Evolutionary conservation across 1,139 yeast species (phyloP).

Genomic region (Scheffersomyces stambukii): DNA sequence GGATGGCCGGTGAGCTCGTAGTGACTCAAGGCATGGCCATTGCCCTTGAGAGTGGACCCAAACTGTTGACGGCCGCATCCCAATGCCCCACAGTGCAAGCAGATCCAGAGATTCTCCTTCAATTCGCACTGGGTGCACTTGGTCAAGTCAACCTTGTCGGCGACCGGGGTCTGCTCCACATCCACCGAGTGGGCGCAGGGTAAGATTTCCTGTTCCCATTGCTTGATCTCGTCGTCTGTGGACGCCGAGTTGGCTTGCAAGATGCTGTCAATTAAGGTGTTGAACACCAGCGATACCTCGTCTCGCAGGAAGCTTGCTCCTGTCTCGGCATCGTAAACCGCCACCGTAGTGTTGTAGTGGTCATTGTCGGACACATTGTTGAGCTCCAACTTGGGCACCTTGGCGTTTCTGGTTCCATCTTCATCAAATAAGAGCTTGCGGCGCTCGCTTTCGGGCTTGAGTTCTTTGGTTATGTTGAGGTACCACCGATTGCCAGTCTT

Average conservation of each 20-base stretch:
- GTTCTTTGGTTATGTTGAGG: conserved; percentile 50
- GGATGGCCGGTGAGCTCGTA: conserved; percentile 56
- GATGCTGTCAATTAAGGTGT: conserved; percentile 43
- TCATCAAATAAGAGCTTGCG: conserved; percentile 14
- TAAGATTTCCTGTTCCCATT: conserved; percentile 87
- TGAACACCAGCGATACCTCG: conserved; percentile 19
- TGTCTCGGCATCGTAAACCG: conserved; percentile 39
- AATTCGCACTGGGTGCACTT: conserved; percentile 62
- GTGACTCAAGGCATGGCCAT: conserved; percentile 84
- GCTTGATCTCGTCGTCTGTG: conserved; percentile 67
- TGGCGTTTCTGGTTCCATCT: conserved; percentile 39
- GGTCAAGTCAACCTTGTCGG: conserved; percentile 24
- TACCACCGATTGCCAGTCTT: conserved; percentile 50
- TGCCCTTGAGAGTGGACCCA: conserved; percentile 83
- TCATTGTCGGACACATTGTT: conserved; percentile 69
- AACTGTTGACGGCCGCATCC: conserved; percentile 93
- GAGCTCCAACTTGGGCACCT: conserved; percentile 72
- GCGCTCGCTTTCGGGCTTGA: conserved; percentile 35
- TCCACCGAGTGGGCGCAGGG: conserved; percentile 74
- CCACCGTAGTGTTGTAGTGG: conserved; percentile 47
- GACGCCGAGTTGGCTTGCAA: conserved; percentile 62
- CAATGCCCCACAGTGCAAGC: conserved; percentile 81
- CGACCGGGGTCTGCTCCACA: conserved; percentile 36
- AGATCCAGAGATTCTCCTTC: conserved; percentile 79
- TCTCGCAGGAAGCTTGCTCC: conserved; percentile 19